These are phyloP conservation scores for Trichoderma koningii DNA, from an alignment of 2,329 filamentous ascomycete species.

Conservation along the genomic window DNA sequence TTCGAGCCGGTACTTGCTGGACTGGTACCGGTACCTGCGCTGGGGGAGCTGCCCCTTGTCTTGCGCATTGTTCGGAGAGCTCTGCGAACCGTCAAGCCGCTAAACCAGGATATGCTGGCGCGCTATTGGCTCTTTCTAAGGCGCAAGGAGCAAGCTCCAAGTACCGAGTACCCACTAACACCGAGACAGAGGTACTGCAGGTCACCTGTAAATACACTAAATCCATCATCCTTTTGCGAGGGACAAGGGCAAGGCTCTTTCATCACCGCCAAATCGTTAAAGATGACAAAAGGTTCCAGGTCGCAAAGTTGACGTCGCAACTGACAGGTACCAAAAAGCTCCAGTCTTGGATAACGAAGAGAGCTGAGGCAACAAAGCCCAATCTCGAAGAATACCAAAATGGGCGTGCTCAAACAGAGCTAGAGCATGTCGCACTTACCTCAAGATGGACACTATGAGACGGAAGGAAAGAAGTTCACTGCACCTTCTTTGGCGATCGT, in stretches of 20 bases:
- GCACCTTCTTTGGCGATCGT: too few species aligned
- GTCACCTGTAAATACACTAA: background rate
- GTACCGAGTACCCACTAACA: background rate
- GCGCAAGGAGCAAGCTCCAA: background rate
- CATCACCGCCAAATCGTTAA: background rate
- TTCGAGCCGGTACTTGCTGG: background rate
- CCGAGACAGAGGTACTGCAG: background rate
- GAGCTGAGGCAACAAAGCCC: too few species aligned
- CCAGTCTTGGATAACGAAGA: too few species aligned
- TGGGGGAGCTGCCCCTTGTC: background rate
- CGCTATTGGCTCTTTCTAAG: constrained; percentile 6
- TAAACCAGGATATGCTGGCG: background rate
- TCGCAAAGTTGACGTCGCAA: too few species aligned
- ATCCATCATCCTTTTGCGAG: background rate
- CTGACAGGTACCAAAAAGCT: too few species aligned
- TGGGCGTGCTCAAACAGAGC: too few species aligned
- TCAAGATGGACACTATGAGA: too few species aligned
- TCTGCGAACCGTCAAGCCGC: background rate
- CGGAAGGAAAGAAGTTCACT: too few species aligned
- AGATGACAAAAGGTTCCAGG: too few species aligned
- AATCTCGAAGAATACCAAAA: too few species aligned
- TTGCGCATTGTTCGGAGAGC: constrained; percentile 2
- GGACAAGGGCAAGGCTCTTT: background rate
- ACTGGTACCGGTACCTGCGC: background rate
- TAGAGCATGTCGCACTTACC: too few species aligned